Conservation (phyloP, 306 rosid species). For the Fragaria ananassa region DNA sequence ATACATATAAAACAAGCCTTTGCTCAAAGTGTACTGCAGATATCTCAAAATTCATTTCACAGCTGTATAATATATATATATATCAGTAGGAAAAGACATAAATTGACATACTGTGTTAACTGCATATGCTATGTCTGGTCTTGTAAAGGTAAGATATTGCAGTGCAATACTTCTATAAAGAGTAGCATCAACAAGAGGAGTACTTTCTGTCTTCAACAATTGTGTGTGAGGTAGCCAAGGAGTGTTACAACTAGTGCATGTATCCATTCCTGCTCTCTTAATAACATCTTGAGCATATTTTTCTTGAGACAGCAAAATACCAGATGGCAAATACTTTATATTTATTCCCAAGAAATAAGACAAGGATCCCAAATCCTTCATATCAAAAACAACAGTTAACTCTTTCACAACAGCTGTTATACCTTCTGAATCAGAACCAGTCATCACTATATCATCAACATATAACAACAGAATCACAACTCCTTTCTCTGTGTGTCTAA, state of each 20-base stretch:
- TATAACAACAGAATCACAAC: too few species aligned
- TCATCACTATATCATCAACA: background rate
- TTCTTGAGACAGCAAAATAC: too few species aligned
- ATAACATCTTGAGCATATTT: background rate
- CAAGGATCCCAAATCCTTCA: background rate
- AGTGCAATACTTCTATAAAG: background rate
- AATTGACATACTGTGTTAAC: background rate
- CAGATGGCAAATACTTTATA: background rate
- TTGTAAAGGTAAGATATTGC: background rate
- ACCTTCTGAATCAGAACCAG: too few species aligned
- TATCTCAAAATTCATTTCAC: background rate
- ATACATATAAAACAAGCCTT: background rate
- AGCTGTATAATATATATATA: too few species aligned
- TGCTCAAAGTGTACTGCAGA: background rate
- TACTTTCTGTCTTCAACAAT: background rate
- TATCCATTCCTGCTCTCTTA: too few species aligned
- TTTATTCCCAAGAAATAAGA: background rate
- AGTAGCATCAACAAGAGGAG: background rate
- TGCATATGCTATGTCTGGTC: background rate
- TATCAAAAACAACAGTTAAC: background rate
- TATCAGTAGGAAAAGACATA: background rate
- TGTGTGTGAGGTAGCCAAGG: background rate
- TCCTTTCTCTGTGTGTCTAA: background rate
- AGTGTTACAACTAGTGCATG: background rate
- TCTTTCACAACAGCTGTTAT: background rate